A percentile compares a stretch with the other conserved stretches of the same genome.
These are phyloP conservation scores for Elaeis oleifera DNA, from an alignment of 202 grass and related monocot genomes.

Conservation along the genomic window DNA sequence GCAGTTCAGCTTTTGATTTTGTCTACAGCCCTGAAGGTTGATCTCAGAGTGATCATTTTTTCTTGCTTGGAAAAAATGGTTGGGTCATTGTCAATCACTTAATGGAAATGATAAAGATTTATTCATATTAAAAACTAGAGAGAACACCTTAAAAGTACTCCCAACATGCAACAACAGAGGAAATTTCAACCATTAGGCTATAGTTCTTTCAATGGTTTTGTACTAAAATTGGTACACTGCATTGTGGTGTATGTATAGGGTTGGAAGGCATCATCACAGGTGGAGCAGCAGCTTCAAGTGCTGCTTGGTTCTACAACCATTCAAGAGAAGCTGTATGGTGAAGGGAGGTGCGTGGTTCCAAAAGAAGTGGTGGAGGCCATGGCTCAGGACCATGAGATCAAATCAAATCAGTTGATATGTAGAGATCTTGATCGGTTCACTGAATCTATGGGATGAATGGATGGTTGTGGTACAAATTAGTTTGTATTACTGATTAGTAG, in stretches of 20 bases:
- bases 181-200: too few species aligned
- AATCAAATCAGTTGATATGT: constrained; percentile 31
- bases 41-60: too few species aligned
- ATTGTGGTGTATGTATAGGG: constrained; percentile 12
- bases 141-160: too few species aligned
- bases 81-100: too few species aligned
- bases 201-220: constrained; percentile 6
- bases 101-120: too few species aligned
- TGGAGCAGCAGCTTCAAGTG: constrained; percentile 23
- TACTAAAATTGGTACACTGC: neutral
- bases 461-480: constrained; percentile 11
- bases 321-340: constrained; percentile 40
- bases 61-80: too few species aligned
- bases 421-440: constrained; percentile 44
- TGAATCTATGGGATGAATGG: constrained; percentile 21
- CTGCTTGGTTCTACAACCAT: constrained; percentile 25
- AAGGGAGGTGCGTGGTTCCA: constrained; percentile 55
- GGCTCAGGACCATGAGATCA: constrained; percentile 28
- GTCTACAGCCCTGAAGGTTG: too few species aligned
- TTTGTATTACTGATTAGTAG: constrained; percentile 13
- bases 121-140: too few species aligned
- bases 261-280: constrained; percentile 17
- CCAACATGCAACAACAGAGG: too few species aligned
- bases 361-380: constrained; percentile 31
- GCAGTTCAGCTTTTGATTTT: too few species aligned